Percentiles rank a stretch among this genome's conserved stretches.
These are phyloP conservation scores for Monosporozyma siamensis DNA, from an alignment of 805 yeast species.

Conservation along the genomic window DNA sequence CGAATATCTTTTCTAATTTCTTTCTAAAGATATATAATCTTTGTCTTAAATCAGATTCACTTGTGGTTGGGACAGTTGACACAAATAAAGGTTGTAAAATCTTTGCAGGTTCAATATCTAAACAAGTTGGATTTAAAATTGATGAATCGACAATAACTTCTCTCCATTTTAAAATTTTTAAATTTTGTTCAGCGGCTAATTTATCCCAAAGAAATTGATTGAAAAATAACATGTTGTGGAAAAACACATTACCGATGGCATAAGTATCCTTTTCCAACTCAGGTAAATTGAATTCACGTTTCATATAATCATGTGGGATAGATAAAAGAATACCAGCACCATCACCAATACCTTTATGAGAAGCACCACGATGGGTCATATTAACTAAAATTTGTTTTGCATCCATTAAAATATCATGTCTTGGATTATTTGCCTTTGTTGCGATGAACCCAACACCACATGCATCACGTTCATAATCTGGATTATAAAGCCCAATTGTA, in stretches of 20 bases:
- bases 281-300: constrained; percentile 70
- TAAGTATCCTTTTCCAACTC: constrained; percentile 62
- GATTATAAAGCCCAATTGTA: constrained; percentile 83
- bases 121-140: constrained; percentile 87
- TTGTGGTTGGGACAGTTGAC: constrained; percentile 26
- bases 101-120: constrained; percentile 75
- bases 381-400: constrained; percentile 82
- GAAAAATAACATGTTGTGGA: constrained; percentile 30
- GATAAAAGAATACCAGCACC: constrained; percentile 97
- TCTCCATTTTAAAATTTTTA: constrained; percentile 90
- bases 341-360: constrained; percentile 97
- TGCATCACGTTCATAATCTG: constrained; percentile 89
- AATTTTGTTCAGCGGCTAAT: constrained; percentile 68
- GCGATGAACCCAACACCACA: constrained; percentile 99
- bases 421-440: constrained; percentile 76
- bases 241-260: constrained; percentile 90
- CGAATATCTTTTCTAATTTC: constrained; percentile 1
- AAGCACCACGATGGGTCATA: constrained; percentile 99
- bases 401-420: constrained; percentile 90
- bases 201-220: constrained; percentile 28
- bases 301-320: constrained; percentile 81
- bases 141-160: constrained; percentile 90
- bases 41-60: constrained; percentile 11
- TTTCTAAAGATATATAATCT: constrained; percentile 10
- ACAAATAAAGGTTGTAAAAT: constrained; percentile 92